phyloP scores from a whole-genome alignment of 1,139 yeast species.

The Magnusiomyces paraingens region DNA sequence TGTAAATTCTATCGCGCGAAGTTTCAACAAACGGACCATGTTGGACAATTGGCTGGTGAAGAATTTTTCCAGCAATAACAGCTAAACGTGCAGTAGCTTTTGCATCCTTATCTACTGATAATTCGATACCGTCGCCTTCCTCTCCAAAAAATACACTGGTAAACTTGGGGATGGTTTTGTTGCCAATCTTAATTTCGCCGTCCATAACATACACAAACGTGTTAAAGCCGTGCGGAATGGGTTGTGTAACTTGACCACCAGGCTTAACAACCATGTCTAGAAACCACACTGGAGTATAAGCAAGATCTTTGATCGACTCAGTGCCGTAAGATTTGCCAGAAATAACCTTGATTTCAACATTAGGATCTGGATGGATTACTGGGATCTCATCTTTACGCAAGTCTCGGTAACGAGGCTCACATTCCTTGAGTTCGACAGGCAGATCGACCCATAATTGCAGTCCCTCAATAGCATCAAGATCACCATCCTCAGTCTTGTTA shows the following conservation, averaged over 20 bases:
- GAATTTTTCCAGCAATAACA: slow-evolving; percentile 62
- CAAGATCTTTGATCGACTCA: slow-evolving; percentile 64
- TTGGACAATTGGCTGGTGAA: slow-evolving; percentile 66
- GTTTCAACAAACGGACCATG: slow-evolving; percentile 81
- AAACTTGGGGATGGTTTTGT: slow-evolving; percentile 21
- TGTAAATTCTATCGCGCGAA: slow-evolving; percentile 46
- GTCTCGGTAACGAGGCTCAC: slow-evolving; percentile 77
- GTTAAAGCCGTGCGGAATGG: slow-evolving; percentile 60
- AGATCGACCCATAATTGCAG: slow-evolving; percentile 91
- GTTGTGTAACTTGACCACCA: slow-evolving; percentile 57
- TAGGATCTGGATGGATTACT: slow-evolving; percentile 59
- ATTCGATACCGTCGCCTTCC: slow-evolving; percentile 25
- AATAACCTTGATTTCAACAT: slow-evolving; percentile 63
- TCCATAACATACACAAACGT: slow-evolving; percentile 63
- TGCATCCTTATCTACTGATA: slow-evolving; percentile 23
- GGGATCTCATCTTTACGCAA: slow-evolving; percentile 69
- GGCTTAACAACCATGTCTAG: slow-evolving; percentile 61
- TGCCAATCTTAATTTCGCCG: slow-evolving; percentile 51
- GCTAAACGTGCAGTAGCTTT: slow-evolving; percentile 9
- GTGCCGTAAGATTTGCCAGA: slow-evolving; percentile 74
- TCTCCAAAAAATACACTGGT: slow-evolving; percentile 43
- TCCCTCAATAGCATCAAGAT: slow-evolving; percentile 44
- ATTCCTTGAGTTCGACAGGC: slow-evolving; percentile 61
- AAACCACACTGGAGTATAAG: slow-evolving; percentile 73
- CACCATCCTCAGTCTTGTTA: slow-evolving; percentile 40